These are phyloP conservation scores for Aspergillus piperis DNA, from an alignment of 2,329 filamentous ascomycete species.

Conservation along the genomic window DNA sequence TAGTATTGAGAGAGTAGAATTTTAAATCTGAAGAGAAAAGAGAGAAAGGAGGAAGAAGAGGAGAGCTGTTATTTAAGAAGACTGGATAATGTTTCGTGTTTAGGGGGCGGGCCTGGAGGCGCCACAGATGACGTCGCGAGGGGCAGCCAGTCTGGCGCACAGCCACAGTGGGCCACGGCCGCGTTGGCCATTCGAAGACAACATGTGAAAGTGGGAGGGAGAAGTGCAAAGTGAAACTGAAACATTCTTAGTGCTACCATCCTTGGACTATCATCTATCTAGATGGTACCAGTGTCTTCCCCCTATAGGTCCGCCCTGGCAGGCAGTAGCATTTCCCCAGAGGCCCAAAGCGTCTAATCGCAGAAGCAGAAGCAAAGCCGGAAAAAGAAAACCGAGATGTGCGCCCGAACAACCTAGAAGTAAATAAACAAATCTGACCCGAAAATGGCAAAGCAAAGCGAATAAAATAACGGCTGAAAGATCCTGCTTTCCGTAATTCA, in stretches of 20 bases:
- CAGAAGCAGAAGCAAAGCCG: background rate
- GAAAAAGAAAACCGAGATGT: background rate
- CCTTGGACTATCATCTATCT: background rate
- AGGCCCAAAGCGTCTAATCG: background rate
- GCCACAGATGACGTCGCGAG: conserved; percentile 17
- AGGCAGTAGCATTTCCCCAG: conserved; percentile 17
- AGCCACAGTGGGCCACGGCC: background rate
- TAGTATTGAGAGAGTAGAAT: background rate
- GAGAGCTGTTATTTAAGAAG: background rate
- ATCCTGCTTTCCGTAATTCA: conserved; percentile 2
- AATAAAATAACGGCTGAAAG: background rate
- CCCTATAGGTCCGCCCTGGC: background rate
- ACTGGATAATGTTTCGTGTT: background rate
- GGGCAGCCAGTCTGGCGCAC: conserved; percentile 6
- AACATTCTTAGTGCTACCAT: background rate
- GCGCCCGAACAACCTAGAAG: background rate
- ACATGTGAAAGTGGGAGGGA: background rate
- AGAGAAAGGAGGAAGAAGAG: conserved; percentile 6
- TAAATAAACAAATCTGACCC: background rate
- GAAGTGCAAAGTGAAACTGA: background rate
- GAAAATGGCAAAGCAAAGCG: background rate
- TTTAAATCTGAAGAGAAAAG: conserved; percentile 1
- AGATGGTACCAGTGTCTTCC: no score
- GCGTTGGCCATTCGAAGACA: background rate
- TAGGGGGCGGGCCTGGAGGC: conserved; percentile 2